phyloP scores from a whole-genome alignment of 1,284 basidiomycete species.

The Cystobasidium slooffiae region DNA sequence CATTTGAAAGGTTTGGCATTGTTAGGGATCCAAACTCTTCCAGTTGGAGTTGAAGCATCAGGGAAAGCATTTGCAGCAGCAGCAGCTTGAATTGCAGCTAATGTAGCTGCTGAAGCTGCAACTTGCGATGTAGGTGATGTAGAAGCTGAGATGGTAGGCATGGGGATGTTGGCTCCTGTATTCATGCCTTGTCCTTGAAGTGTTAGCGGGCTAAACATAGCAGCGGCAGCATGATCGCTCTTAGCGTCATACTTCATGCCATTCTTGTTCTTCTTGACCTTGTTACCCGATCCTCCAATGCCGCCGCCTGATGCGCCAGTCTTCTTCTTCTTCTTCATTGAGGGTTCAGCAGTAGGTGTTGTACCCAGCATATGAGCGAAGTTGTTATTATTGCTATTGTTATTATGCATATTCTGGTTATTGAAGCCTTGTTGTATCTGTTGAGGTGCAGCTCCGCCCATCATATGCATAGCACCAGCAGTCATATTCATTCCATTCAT shows the following conservation, averaged over 20 bases:
- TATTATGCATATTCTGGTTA: not conserved
- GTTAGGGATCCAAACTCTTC: slow-evolving; percentile 47
- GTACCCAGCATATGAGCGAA: slow-evolving; percentile 31
- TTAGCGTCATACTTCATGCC: slow-evolving; percentile 23
- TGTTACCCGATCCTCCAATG: slow-evolving; percentile 8
- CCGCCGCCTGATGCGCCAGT: not conserved
- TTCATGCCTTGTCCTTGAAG: slow-evolving; percentile 8
- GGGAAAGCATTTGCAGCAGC: slow-evolving; percentile 33
- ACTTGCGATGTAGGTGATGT: slow-evolving; percentile 36
- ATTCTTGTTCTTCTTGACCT: slow-evolving; percentile 7
- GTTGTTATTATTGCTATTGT: slow-evolving; percentile 13
- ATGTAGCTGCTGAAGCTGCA: slow-evolving; percentile 33
- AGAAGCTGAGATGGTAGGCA: slow-evolving; percentile 35
- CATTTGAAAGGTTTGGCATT: slow-evolving; percentile 88
- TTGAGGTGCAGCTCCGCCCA: slow-evolving; percentile 2
- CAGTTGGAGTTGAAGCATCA: slow-evolving; percentile 37
- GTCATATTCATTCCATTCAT: slow-evolving; percentile 7
- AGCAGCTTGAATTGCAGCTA: slow-evolving; percentile 41
- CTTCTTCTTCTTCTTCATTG: slow-evolving; percentile 30
- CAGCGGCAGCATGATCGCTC: slow-evolving; percentile 28
- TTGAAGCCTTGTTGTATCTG: slow-evolving; percentile 12
- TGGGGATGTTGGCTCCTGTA: slow-evolving; percentile 28
- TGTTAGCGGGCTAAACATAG: slow-evolving; percentile 38
- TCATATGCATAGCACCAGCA: slow-evolving; percentile 10
- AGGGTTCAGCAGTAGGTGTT: slow-evolving; percentile 30